Conservation (phyloP, 257 asterid species). For the Voacanga thouarsii region DNA sequence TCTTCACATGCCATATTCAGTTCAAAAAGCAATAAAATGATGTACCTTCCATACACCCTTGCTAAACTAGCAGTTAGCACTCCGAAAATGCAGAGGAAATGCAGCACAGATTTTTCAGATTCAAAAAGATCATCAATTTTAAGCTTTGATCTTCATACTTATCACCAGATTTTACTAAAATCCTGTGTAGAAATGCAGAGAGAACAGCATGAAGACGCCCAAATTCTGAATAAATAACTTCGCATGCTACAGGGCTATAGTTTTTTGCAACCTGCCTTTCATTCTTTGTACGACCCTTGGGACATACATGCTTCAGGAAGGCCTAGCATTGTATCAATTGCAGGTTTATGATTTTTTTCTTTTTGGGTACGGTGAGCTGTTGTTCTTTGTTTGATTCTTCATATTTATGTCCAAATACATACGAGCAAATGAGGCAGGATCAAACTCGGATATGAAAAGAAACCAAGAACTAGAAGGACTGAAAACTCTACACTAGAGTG, state of each 20-base stretch:
- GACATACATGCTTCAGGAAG: background rate
- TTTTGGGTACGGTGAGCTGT: background rate
- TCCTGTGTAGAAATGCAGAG: background rate
- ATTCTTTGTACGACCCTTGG: too few species aligned
- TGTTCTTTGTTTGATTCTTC: background rate
- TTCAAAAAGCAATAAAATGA: background rate
- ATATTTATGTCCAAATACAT: background rate
- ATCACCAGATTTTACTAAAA: background rate
- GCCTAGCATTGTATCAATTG: background rate
- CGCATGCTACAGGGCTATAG: background rate
- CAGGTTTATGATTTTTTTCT: too few species aligned
- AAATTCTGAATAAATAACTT: background rate
- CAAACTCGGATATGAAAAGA: background rate
- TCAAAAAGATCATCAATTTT: background rate
- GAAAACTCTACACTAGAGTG: slow-evolving; percentile 2
- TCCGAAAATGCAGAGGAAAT: background rate
- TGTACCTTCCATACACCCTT: background rate
- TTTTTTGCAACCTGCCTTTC: background rate
- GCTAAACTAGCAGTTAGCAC: background rate
- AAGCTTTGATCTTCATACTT: background rate
- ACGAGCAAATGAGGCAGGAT: background rate
- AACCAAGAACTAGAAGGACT: background rate
- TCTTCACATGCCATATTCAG: background rate
- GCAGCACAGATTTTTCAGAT: too few species aligned
- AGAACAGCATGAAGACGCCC: background rate